phyloP scores from a whole-genome alignment of 106 monocot genomes.

The Phalaenopsis aphrodite region DNA sequence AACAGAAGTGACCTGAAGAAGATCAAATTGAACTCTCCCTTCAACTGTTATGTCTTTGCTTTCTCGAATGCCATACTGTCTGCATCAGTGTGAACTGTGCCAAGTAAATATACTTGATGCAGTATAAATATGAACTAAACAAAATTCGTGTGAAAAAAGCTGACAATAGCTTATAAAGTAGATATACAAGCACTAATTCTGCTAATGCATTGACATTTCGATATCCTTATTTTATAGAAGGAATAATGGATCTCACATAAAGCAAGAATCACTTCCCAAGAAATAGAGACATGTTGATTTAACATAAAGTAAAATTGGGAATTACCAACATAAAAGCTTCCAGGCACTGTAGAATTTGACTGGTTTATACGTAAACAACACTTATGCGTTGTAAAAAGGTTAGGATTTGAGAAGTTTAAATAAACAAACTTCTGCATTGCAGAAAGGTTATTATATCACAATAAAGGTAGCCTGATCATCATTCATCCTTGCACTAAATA shows the following conservation, averaged over 20 bases:
- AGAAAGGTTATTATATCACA: constrained; percentile 1
- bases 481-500: neutral
- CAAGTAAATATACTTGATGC: neutral
- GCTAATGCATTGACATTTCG: neutral
- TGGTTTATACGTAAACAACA: neutral
- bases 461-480: neutral
- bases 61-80: constrained; percentile 94
- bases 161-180: neutral
- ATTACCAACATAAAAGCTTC: neutral
- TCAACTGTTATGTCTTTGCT: constrained; percentile 95
- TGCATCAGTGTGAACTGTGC: constrained; percentile 20
- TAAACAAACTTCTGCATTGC: neutral
- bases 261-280: neutral
- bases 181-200: neutral
- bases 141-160: neutral
- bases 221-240: neutral
- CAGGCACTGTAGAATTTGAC: neutral
- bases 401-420: neutral
- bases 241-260: neutral
- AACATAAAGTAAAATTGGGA: neutral
- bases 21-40: constrained; percentile 98
- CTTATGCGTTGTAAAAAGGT: neutral
- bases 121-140: neutral
- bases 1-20: constrained; percentile 69
- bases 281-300: neutral